Conservation (phyloP, 163 green algal genomes). For the Chlorella variabilis region DNA sequence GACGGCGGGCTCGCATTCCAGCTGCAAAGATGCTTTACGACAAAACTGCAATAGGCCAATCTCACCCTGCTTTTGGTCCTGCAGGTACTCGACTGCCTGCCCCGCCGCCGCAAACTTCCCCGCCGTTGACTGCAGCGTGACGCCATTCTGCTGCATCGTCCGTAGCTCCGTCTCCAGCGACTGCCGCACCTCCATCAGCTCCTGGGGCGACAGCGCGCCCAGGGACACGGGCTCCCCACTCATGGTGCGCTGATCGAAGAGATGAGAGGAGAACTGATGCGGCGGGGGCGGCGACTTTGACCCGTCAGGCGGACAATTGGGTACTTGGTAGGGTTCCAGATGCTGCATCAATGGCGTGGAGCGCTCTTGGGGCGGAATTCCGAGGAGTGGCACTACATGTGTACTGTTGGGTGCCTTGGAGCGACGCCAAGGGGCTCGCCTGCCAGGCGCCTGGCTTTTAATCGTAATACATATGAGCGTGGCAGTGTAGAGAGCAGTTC, state of each 20-base stretch:
- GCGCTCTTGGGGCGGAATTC: too few species aligned
- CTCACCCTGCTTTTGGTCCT: slow-evolving; percentile 60
- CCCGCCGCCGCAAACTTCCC: slow-evolving; percentile 62
- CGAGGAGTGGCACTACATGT: too few species aligned
- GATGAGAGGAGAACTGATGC: background rate
- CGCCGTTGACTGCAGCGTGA: slow-evolving; percentile 63
- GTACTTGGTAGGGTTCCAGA: too few species aligned
- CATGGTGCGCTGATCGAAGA: slow-evolving; percentile 1
- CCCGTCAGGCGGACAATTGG: background rate
- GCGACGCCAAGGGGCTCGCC: too few species aligned
- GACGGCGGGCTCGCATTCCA: too few species aligned
- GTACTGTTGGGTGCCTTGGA: too few species aligned
- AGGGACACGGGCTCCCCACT: slow-evolving; percentile 27
- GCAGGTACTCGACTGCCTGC: slow-evolving; percentile 54
- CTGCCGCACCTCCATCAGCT: slow-evolving; percentile 50
- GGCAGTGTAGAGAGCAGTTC: too few species aligned
- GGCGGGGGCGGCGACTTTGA: background rate
- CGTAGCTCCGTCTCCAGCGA: slow-evolving; percentile 57
- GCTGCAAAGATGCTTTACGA: background rate
- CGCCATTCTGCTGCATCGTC: slow-evolving; percentile 48
- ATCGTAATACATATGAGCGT: too few species aligned
- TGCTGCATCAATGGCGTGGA: too few species aligned
- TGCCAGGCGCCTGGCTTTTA: too few species aligned
- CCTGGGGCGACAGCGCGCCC: slow-evolving; percentile 24
- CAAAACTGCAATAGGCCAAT: too few species aligned